phyloP scores from a whole-genome alignment of 176 grass and related monocot genomes.

The Carex kokanica region DNA sequence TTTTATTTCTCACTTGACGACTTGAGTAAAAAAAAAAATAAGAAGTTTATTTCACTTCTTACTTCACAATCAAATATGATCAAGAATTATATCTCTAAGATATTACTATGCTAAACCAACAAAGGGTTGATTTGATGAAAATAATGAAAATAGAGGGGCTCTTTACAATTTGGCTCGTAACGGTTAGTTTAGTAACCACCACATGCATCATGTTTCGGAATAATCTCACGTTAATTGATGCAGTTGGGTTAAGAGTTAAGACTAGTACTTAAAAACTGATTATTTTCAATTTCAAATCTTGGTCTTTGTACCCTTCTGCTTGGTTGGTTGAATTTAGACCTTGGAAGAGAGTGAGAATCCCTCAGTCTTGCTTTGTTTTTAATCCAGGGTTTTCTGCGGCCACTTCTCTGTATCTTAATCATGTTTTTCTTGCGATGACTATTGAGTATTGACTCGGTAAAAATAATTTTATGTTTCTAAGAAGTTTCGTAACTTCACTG shows the following conservation, averaged over 20 bases:
- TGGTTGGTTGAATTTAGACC: constrained; percentile 19
- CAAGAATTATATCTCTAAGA: no score
- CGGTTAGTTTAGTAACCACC: constrained; percentile 14
- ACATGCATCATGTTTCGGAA: constrained; percentile 16
- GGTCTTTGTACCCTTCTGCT: constrained; percentile 20
- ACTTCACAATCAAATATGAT: no score
- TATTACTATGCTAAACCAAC: no score
- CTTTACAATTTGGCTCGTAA: not conserved
- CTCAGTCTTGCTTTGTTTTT: constrained; percentile 6
- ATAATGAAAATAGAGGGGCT: not conserved
- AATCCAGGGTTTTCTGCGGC: not conserved
- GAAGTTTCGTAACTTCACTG: no score
- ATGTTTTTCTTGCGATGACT: not conserved
- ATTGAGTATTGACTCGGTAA: not conserved
- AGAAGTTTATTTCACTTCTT: no score
- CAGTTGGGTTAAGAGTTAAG: constrained; percentile 14
- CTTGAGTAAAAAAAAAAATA: no score
- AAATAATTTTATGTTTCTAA: no score
- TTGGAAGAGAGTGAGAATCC: constrained; percentile 5
- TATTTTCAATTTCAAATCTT: constrained; percentile 4
- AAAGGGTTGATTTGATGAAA: not conserved
- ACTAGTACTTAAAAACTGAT: not conserved
- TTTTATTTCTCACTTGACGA: no score
- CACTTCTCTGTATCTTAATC: no score
- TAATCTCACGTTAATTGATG: constrained; percentile 31